Evolutionary conservation across 176 grass and related monocot genomes (phyloP), one percentile per base, ranked within the genome.

Genomic region (Oryza rufipogon): DNA sequence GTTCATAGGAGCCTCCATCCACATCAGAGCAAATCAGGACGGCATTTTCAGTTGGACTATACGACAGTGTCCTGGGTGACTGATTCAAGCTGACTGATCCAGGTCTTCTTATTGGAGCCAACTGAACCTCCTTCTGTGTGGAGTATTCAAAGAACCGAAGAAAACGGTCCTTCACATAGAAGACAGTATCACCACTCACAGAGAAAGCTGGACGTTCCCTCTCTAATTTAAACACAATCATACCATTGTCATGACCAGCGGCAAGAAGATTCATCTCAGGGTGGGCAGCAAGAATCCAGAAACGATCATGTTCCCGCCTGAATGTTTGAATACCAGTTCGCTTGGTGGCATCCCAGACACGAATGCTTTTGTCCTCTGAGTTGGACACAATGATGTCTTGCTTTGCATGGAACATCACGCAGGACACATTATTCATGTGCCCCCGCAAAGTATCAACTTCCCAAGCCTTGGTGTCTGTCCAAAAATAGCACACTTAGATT

Each of bases 401-500:
- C 89, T 95, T 98, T 0, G 89, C 93, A 81, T 98, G 96, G 91
- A 98, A 98, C 93, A 98, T 90, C 44, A 98, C 96, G 1, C 93
- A 98, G 7, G 96, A 98, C 63, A 98, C 96, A 44, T 98, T 98
- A 86, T 93, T 98, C 96, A 98, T 95, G 89, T 98, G 96, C 0
- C 96, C 96, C 71, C 96, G 89, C 70, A 98, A 86, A 83, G 96
- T 98, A 86, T 98, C 96, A 25, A 98, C 96, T 84, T 98, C 96
- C 96, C 96, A 98, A 78, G 96, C 96, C 86, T 98, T 98, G 16
- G 93, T 94, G 66, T 98, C 96, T 98, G 91, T 88, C 48, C 11
- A 82, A 60, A 77, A 68, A 86, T 20, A 83, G 64, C 17, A 73
- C 17, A 49, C 7, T 41, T 0, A 77, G 2, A 22, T 72, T 66